phyloP scores from a whole-genome alignment of 2,329 filamentous ascomycete species.

The Dactylellina sp. region DNA sequence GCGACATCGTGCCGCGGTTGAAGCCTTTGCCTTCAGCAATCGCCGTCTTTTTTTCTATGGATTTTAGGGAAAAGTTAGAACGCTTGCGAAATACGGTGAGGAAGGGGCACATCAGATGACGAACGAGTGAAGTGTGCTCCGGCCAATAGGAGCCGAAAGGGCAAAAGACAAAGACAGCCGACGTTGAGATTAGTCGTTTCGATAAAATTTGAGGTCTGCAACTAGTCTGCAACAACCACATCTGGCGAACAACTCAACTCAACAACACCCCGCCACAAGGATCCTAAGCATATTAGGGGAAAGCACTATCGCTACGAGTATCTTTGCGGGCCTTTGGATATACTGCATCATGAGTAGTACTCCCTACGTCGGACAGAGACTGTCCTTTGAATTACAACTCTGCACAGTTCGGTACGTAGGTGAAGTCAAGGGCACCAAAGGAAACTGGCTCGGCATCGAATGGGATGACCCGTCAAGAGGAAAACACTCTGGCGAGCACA shows the following conservation, averaged over 20 bases:
- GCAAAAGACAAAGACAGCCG: constrained; percentile 7
- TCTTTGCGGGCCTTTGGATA: not conserved
- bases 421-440: constrained; percentile 77
- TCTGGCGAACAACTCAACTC: constrained; percentile 44
- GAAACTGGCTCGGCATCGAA: constrained; percentile 91
- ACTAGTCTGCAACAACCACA: constrained; percentile 20
- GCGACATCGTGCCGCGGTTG: constrained; percentile 27
- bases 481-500: constrained; percentile 89
- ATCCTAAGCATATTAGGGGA: constrained; percentile 14
- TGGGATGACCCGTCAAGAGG: constrained; percentile 90
- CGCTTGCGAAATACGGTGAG: not conserved
- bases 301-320: not conserved
- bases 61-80: not conserved
- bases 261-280: constrained; percentile 52
- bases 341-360: constrained; percentile 61
- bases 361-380: constrained; percentile 75
- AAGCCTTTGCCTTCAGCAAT: not conserved
- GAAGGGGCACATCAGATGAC: not conserved
- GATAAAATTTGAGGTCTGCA: constrained; percentile 52
- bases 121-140: constrained; percentile 5
- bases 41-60: not conserved
- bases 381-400: constrained; percentile 80
- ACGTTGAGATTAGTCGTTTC: constrained; percentile 26
- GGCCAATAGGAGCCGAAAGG: constrained; percentile 41
- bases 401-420: constrained; percentile 91